Conservation (phyloP, 208 protist species). For the Acanthamoeba quina region DNA sequence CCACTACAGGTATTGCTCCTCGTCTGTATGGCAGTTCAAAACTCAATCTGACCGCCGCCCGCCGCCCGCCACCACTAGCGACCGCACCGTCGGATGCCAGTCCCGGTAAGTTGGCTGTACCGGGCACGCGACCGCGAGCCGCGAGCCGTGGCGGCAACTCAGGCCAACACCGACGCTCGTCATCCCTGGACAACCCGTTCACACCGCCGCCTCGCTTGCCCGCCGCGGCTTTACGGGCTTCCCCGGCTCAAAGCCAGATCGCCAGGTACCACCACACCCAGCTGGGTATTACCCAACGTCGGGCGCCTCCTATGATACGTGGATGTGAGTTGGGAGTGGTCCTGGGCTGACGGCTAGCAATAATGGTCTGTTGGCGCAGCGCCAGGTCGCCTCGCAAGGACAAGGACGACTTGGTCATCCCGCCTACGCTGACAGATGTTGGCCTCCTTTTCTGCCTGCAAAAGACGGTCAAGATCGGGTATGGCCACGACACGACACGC, state of each 20-base stretch:
- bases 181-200: slow-evolving; percentile 37
- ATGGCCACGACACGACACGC: neutral
- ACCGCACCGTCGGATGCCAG: neutral
- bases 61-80: neutral
- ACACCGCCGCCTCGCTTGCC: neutral
- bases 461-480: slow-evolving; percentile 53
- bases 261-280: neutral
- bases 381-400: slow-evolving; percentile 41
- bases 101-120: neutral
- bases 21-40: no score
- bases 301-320: neutral
- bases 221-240: neutral
- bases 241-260: neutral
- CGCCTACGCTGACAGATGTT: neutral
- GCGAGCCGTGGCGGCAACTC: neutral
- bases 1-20: neutral
- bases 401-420: neutral
- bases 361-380: neutral
- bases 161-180: slow-evolving; percentile 43
- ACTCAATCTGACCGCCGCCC: neutral
- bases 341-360: neutral
- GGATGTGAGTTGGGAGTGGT: neutral
- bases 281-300: neutral
- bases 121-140: neutral
- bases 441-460: slow-evolving; percentile 45